Conservation (phyloP, 352 stramenopile genomes). For the Globisporangium mamillatum region DNA sequence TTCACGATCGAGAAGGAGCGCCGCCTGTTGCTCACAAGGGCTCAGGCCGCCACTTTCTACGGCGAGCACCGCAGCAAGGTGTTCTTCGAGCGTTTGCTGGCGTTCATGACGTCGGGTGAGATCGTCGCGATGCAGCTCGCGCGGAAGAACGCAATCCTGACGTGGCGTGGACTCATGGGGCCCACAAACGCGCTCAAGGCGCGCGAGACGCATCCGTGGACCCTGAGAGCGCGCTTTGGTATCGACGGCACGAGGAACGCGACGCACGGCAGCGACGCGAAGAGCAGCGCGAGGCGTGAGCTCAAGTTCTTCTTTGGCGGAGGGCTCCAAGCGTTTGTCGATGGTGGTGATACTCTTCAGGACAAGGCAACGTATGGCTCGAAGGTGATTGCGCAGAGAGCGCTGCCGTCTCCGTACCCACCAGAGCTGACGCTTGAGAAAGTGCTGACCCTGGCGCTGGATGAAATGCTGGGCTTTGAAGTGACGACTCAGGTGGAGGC, state of each 20-base stretch:
- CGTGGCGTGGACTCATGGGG: slow-evolving; percentile 73
- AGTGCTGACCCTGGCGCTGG: slow-evolving; percentile 37
- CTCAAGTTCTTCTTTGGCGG: slow-evolving; percentile 76
- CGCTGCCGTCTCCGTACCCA: slow-evolving; percentile 11
- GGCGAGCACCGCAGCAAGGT: slow-evolving; percentile 54
- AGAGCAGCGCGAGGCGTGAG: slow-evolving; percentile 55
- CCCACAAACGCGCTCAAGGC: slow-evolving; percentile 69
- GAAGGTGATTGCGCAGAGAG: slow-evolving; percentile 11
- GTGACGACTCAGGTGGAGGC: slow-evolving; percentile 28
- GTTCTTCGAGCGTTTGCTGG: slow-evolving; percentile 55
- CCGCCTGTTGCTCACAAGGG: slow-evolving; percentile 33
- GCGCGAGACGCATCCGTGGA: slow-evolving; percentile 41
- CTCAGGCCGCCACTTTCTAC: slow-evolving; percentile 60
- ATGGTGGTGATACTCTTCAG: not conserved
- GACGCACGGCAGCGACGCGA: slow-evolving; percentile 77
- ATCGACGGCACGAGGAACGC: slow-evolving; percentile 77
- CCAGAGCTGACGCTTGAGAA: slow-evolving; percentile 24
- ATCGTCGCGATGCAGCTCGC: slow-evolving; percentile 52
- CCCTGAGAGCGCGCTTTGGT: slow-evolving; percentile 73
- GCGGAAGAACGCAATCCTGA: slow-evolving; percentile 46
- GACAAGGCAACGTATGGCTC: not conserved
- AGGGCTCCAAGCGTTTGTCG: not conserved
- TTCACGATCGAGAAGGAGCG: slow-evolving; percentile 48
- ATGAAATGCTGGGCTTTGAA: slow-evolving; percentile 30
- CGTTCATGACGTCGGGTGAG: slow-evolving; percentile 71